A percentile compares a stretch with the other conserved stretches of the same genome.
These are phyloP conservation scores for Candida peoriensis DNA, from an alignment of 805 yeast species.

Conservation along the genomic window DNA sequence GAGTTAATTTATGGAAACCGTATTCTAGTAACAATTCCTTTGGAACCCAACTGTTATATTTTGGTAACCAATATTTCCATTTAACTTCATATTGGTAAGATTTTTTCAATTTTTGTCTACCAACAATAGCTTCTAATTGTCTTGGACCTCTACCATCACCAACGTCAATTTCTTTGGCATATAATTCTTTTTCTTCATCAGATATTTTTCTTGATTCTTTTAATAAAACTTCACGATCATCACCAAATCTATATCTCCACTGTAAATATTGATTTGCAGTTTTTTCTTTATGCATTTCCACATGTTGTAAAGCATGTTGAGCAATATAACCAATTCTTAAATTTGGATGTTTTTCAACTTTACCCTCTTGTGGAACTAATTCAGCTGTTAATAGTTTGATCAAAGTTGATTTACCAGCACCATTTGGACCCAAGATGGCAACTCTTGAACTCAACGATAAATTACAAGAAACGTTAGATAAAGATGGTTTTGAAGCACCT, in stretches of 20 bases:
- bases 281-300: slow-evolving; percentile 94
- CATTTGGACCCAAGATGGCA: slow-evolving; percentile 95
- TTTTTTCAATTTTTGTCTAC: slow-evolving; percentile 95
- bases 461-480: slow-evolving; percentile 78
- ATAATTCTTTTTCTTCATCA: slow-evolving; percentile 69
- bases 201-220: slow-evolving; percentile 89
- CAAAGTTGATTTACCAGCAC: slow-evolving; percentile 97
- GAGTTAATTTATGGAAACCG: slow-evolving; percentile 87
- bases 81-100: slow-evolving; percentile 95
- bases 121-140: slow-evolving; percentile 88
- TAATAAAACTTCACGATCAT: slow-evolving; percentile 92
- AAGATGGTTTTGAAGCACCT: slow-evolving; percentile 80
- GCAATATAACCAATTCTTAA: slow-evolving; percentile 98
- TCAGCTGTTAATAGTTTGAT: slow-evolving; percentile 93
- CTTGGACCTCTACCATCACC: slow-evolving; percentile 88
- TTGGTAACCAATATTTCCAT: slow-evolving; percentile 91
- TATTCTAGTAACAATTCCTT: slow-evolving; percentile 74
- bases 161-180: slow-evolving; percentile 73
- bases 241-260: slow-evolving; percentile 98
- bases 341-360: slow-evolving; percentile 96
- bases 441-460: slow-evolving; percentile 93
- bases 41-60: slow-evolving; percentile 89
- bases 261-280: slow-evolving; percentile 97
- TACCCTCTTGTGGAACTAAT: slow-evolving; percentile 78
- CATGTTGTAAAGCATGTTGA: slow-evolving; percentile 97